A percentile compares a stretch with the other conserved stretches of the same genome.
Evolutionary conservation across 352 stramenopile species (phyloP).

Genomic region (Detonula confervacea): DNA sequence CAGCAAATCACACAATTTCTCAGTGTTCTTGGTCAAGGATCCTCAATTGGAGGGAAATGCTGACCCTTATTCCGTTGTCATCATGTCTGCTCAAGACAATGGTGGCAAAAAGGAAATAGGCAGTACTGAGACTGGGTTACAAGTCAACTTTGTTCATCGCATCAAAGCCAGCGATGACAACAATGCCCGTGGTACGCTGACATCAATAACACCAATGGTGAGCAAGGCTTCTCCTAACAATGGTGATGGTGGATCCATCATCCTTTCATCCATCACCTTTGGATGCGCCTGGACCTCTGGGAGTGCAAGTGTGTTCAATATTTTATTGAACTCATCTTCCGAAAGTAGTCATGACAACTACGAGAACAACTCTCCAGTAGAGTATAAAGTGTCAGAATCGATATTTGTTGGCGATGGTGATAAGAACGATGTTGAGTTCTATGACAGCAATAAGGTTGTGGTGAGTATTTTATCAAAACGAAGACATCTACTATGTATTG

Average conservation of each 20-base stretch:
- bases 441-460: constrained; percentile 53
- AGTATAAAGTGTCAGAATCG: constrained; percentile 47
- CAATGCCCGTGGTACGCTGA: constrained; percentile 21
- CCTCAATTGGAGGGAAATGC: constrained; percentile 9
- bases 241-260: constrained; percentile 14
- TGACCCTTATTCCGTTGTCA: constrained; percentile 40
- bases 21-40: constrained; percentile 42
- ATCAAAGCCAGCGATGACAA: constrained; percentile 20
- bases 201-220: constrained; percentile 52
- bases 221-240: constrained; percentile 37
- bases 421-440: constrained; percentile 65
- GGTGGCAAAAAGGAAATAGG: constrained; percentile 12
- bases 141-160: constrained; percentile 34
- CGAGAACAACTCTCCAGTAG: not conserved
- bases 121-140: constrained; percentile 11
- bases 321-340: constrained; percentile 19
- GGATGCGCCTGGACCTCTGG: constrained; percentile 54
- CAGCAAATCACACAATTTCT: constrained; percentile 18
- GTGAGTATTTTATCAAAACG: constrained; percentile 12
- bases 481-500: not conserved
- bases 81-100: constrained; percentile 35
- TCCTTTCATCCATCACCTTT: constrained; percentile 43
- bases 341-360: not conserved
- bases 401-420: constrained; percentile 47
- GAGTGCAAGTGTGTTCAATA: constrained; percentile 47